Evolutionary conservation across 441 rosid genomes (phyloP), one percentile per base, ranked within the genome.

Genomic region (Jatropha multifida): DNA sequence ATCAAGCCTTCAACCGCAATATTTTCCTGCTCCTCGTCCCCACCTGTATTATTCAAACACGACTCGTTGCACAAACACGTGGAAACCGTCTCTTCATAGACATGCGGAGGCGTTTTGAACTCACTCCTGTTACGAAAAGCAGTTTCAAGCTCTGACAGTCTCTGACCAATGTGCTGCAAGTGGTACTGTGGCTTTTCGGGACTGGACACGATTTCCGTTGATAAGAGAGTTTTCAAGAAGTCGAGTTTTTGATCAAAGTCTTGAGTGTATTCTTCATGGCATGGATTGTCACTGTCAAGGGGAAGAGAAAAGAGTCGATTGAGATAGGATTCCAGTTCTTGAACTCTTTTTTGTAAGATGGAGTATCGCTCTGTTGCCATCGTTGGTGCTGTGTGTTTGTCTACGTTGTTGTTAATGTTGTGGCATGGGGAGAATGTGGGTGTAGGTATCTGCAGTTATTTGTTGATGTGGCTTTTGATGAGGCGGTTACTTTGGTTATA

Each of bases 331-430:
- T 90, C 89, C 0, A 85, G 78, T 79, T 90, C 88, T 49, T 82
- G 77, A 27, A 90, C 80, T 82, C 78, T 90, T 54, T 81, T 89
- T 83, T 77, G 86, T 88, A 91, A 41, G 8, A 85, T 68, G 54
- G 77, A 56, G 82, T 62, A 68, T 73, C 72, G 51, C 73, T 83
- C 81, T 26, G 77, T 79, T 27, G 77, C 72, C 79, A 83, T 80
- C 23, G 49, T 63, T 52, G 3, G 38, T 32, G 49, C 7, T 20
- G 12, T n/a, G 3, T 58, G 9, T 14, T 17, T 14, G 20, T 54
- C 7, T 48, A 6, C n/a, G 58, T 54, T 54, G 58, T 42, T 52
- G 1, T 20, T 7, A 26, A 2, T 20, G 4, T 32, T 32, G 32
- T 32, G 32, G 32, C 32, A 8, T 58, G 26, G 26, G 5, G 61